These are phyloP conservation scores for Glomus cerebriforme DNA, from an alignment of 192 early-diverging fungal genomes.

Conservation along the genomic window DNA sequence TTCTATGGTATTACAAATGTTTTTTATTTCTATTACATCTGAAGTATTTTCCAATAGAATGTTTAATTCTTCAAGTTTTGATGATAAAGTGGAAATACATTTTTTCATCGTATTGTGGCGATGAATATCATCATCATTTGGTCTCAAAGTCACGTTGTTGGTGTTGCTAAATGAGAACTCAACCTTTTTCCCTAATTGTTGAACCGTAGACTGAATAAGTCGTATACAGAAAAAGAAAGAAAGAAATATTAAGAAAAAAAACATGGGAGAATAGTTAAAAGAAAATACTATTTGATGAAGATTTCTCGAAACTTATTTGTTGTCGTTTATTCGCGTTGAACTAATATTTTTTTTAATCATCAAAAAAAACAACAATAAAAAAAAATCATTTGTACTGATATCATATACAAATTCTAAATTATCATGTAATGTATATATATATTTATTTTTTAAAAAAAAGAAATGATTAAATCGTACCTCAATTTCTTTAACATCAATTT, in stretches of 20 bases:
- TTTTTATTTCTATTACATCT: neutral
- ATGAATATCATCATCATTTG: neutral
- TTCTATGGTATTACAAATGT: constrained; percentile 16
- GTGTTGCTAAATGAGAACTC: neutral
- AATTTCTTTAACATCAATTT: neutral
- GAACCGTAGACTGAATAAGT: neutral
- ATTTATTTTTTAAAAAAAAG: neutral
- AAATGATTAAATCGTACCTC: neutral
- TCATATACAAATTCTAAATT: neutral
- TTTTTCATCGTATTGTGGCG: neutral
- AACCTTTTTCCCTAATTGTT: neutral
- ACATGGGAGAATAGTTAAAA: neutral
- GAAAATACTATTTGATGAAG: neutral
- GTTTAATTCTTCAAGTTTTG: neutral
- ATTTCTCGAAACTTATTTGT: too few relatives aligned
- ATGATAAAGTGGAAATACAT: neutral
- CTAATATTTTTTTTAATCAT: neutral
- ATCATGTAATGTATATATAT: neutral
- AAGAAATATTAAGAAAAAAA: neutral
- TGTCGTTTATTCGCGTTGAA: neutral
- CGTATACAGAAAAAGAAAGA: neutral
- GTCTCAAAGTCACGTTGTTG: neutral
- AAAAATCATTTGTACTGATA: neutral
- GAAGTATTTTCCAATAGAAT: neutral
- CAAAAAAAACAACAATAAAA: too few relatives aligned